Conservation (phyloP, 257 asterid genomes). For the Nicotiana knightiana region DNA sequence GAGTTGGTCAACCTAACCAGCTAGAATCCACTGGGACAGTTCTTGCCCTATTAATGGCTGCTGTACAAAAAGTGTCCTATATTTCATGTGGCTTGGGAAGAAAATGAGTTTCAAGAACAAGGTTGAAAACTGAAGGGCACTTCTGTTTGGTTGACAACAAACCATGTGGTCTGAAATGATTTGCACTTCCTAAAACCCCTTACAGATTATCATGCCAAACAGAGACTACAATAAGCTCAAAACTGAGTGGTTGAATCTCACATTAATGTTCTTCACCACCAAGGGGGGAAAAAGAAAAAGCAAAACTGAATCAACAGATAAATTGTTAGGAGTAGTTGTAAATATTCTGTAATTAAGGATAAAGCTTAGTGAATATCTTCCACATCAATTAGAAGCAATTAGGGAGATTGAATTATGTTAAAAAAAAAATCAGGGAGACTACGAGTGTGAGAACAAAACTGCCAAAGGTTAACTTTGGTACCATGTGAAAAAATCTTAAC, state of each 20-base stretch:
- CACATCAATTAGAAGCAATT: too few relatives aligned
- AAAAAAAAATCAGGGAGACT: background rate
- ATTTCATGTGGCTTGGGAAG: background rate
- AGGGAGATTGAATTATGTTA: background rate
- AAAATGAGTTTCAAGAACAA: background rate
- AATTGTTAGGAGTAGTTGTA: background rate
- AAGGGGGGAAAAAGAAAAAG: background rate
- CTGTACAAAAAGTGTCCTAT: background rate
- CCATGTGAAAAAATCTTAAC: background rate
- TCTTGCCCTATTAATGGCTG: background rate
- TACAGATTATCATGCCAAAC: background rate
- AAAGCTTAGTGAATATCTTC: background rate
- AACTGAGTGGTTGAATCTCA: background rate
- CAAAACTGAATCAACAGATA: too few relatives aligned
- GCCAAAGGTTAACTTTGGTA: background rate
- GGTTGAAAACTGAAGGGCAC: background rate
- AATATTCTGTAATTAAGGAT: background rate
- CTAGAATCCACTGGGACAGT: background rate
- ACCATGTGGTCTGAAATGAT: slow-evolving; percentile 11
- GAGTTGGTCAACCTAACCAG: background rate
- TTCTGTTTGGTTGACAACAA: slow-evolving; percentile 1
- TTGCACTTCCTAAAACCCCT: background rate
- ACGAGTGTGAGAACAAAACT: too few relatives aligned
- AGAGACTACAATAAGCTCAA: background rate
- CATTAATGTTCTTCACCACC: background rate